phyloP scores from a whole-genome alignment of 2,329 filamentous ascomycete genomes.

The Alternaria triticimaculans region DNA sequence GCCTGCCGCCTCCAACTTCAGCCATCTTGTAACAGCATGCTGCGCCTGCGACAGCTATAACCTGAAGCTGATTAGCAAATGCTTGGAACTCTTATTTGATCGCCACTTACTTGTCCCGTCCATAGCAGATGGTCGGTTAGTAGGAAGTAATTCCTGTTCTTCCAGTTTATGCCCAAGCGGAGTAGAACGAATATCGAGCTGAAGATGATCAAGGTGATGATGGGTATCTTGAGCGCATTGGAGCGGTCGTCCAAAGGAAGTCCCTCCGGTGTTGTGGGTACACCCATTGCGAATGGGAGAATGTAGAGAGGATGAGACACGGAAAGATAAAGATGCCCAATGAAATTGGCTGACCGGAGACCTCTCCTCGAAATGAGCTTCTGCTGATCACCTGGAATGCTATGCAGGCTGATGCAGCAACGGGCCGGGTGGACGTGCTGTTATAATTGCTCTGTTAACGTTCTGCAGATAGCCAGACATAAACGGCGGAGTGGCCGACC shows the following conservation, averaged over 20 bases:
- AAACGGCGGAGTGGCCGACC: background rate
- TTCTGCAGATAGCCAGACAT: background rate
- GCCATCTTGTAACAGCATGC: slow-evolving; percentile 28
- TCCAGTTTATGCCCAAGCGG: slow-evolving; percentile 26
- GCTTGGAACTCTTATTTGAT: too few species aligned
- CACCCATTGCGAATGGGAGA: slow-evolving; percentile 21
- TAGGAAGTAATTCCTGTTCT: slow-evolving; percentile 30
- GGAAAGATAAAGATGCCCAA: background rate
- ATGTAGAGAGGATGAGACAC: background rate
- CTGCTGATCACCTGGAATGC: background rate
- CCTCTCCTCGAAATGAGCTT: background rate
- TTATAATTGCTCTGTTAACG: slow-evolving; percentile 12
- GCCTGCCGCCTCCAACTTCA: slow-evolving; percentile 26
- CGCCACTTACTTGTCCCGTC: slow-evolving; percentile 27
- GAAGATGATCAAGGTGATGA: slow-evolving; percentile 27
- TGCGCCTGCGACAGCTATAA: slow-evolving; percentile 28
- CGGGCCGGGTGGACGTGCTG: background rate
- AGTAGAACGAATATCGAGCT: slow-evolving; percentile 32
- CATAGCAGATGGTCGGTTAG: slow-evolving; percentile 35
- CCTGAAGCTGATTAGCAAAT: slow-evolving; percentile 17
- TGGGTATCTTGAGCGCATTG: slow-evolving; percentile 31
- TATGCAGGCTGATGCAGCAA: background rate
- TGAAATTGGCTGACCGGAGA: background rate
- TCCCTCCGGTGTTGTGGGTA: slow-evolving; percentile 6
- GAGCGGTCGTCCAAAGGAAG: slow-evolving; percentile 32